Evolutionary conservation across 768 basidiomycete genomes (phyloP), one percentile per base, ranked within the genome.

Genomic region (Pulveroboletus sp.): DNA sequence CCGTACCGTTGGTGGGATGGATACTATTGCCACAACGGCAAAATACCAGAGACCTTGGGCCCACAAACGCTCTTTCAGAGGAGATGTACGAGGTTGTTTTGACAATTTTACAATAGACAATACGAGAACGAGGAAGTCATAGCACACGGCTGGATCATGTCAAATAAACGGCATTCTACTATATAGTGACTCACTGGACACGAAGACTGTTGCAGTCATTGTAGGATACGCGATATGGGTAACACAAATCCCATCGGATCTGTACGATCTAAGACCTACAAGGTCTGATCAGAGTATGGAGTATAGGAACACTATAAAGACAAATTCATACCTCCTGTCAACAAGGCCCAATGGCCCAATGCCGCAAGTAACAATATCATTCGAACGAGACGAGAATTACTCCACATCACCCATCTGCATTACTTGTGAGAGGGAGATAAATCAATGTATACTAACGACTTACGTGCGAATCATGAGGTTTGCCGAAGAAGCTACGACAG

Each of bases 331-430:
- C 58, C 34, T 0, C 50, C 2, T 7, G 41, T 49, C 25, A 59
- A 44, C 2, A 45, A 16, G 11, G 31, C 31, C 50, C 56, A 59
- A 37, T 59, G 49, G 6, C 45, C 58, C 9, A 55, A n/a, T 17
- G 48, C 24, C n/a, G 37, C 19, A 2, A 52, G 23, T 9, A 17
- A 23, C 3, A 59, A 9, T 8, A 55, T 20, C 3, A 25, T 14
- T 11, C 49, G 38, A n/a, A 58, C 42, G 6, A 27, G 37, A 12
- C 25, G 29, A 3, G 47, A 45, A 8, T 37, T 36, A 13, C 43
- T 55, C 58, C 58, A 59, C 24, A 59, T 43, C 8, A 52, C 23
- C 56, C 56, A 58, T 33, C 56, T 59, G 34, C n/a, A n/a, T n/a
- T 21, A 4, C 12, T 34, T 12, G 42, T 21, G 43, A 21, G 19